Conservation (phyloP, 257 asterid genomes). For the Galeopsis tetrahit region DNA sequence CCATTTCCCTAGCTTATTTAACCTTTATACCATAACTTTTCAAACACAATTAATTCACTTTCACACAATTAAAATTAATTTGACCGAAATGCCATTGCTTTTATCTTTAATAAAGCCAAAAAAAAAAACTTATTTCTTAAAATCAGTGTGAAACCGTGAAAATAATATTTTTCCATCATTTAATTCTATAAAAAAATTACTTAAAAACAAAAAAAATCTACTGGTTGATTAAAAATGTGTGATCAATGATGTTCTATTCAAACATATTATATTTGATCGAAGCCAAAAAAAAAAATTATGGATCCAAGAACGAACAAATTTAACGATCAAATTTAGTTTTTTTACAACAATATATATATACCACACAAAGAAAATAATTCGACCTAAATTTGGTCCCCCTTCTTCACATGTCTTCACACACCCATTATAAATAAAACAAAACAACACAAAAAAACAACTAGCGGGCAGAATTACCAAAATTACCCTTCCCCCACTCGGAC, state of each 20-base stretch:
- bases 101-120: too few species aligned
- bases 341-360: not conserved
- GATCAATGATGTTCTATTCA: not conserved
- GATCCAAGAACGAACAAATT: not conserved
- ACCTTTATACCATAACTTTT: too few species aligned
- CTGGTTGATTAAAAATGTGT: too few species aligned
- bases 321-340: not conserved
- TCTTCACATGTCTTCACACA: constrained; percentile 38
- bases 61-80: too few species aligned
- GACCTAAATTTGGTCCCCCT: constrained; percentile 29
- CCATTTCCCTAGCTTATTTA: too few species aligned
- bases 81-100: too few species aligned
- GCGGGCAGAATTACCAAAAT: constrained; percentile 52
- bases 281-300: not conserved
- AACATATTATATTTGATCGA: not conserved
- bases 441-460: constrained; percentile 24
- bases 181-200: too few species aligned
- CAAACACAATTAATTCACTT: too few species aligned
- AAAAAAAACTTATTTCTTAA: too few species aligned
- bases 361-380: constrained; percentile 6
- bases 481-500: constrained; percentile 42
- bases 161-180: too few species aligned
- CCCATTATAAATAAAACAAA: constrained; percentile 29
- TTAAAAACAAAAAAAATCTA: too few species aligned
- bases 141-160: too few species aligned